Base-by-base conservation (phyloP, 805 yeast species). In the Wickerhamiella brachini region DNA sequence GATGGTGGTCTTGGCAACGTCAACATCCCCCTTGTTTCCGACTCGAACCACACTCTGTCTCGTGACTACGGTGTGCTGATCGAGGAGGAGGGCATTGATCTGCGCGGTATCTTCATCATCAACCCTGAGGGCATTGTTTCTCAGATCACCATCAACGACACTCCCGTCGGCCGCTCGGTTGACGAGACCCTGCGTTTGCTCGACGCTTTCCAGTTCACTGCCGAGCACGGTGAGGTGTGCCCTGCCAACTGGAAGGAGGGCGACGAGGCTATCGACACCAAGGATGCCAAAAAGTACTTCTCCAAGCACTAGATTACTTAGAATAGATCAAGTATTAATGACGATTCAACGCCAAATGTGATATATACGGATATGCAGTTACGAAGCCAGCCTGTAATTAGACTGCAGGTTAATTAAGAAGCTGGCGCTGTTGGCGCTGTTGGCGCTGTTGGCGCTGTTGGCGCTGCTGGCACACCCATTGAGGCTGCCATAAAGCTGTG, bases 191-290 rank as follows among this genome's bases (percentile, higher is more conserved):
- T 87, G 68, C 89, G 99, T 83, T 80, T 93, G 68, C 79, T 93
- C 58, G 97, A 93, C 71, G 99, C 97, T 63, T 93, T 93, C 95
- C 95, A 90, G 78, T 93, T 95, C 89, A 85, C 95, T 65, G 97
- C 89, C 73, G 85, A 86, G 78, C 77, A 93, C 81, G 98, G 98
- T 76, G 96, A 94, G 77, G 98, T 90, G 61, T 89, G 97, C 77
- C 98, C 98, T 66, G 97, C 97, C 70, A 93, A 90, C 94, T 90
- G 98, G 98, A 79, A 82, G 58, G 83, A 85, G 71, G 98, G 98
- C 75, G 70, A 85, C 56, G 95, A 85, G 68, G 85, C 95, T 71
- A 87, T 88, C 75, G 83, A 82, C 60, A 58, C 62, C 47, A 52
- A 52, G 49, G 45, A 55, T 51, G 54, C 59, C 39, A 20, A 44